Evolutionary conservation across 495 filamentous ascomycete genomes (phyloP), one percentile per base, ranked within the genome.

Genomic region (Tetracladium setigerum): DNA sequence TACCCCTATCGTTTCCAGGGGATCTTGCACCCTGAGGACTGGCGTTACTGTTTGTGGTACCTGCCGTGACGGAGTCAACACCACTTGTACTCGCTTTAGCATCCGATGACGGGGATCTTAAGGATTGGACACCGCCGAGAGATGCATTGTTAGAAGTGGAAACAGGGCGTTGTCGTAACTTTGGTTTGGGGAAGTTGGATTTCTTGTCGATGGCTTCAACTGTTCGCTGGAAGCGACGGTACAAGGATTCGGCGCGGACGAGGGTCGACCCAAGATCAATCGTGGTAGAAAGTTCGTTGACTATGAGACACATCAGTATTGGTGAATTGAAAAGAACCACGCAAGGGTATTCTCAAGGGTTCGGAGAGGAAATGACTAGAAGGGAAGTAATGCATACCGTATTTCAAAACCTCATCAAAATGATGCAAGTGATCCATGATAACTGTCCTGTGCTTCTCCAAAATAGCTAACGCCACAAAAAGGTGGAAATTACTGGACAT

Each of bases 371-470:
- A n/a, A 27, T 27, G 3, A 7, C 22, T 27, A 3, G 22, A 27
- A 36, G 2, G 38, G 33, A 38, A 12, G 32, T 2, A 16, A 30
- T 22, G 70, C 83, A 43, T 76, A 91, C 87, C 75, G 58, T 97
- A 97, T 72, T 98, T 98, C 17, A 98, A 66, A 22, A 98, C 89
- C 62, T 97, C 94, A 56, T 98, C 92, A 67, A 98, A 98, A 55
- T 89, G 83, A 64, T 87, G 83, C 38, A 97, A 67, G 70, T 97
- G 92, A 30, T 82, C 78, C 84, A 98, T 95, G 41, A 98, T 95
- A 4, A 97, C 86, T 53, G 84, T 79, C 18, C 92, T 70, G 62
- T 98, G 94, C 62, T 89, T 92, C 69, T 98, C 94, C n/a, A 98
- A 62, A 34, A 98, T 92, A 0, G 91, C 91, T 13, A 98, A 66